Evolutionary conservation across 805 yeast species (phyloP).

Genomic region (Ogataea philodendri): DNA sequence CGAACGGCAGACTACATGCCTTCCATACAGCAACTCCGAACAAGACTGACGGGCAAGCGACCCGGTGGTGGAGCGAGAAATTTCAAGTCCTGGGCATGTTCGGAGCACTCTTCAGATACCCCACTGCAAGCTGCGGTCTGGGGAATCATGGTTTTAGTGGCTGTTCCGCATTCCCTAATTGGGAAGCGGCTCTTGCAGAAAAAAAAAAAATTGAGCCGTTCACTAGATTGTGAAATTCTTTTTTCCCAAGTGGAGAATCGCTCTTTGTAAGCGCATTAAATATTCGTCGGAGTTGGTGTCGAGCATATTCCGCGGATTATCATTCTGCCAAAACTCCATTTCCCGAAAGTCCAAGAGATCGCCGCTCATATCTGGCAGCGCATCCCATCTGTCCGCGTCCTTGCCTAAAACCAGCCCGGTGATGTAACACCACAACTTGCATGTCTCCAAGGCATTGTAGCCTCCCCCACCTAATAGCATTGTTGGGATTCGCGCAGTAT

Average conservation of each 20-base stretch:
- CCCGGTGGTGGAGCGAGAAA: not conserved
- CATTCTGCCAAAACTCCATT: slow-evolving; percentile 26
- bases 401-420: slow-evolving; percentile 31
- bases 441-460: slow-evolving; percentile 58
- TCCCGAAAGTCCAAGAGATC: slow-evolving; percentile 19
- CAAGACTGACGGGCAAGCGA: not conserved
- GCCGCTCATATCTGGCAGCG: slow-evolving; percentile 51
- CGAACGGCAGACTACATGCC: too few relatives aligned
- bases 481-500: slow-evolving; percentile 33
- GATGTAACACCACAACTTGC: slow-evolving; percentile 57
- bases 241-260: slow-evolving; percentile 1
- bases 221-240: slow-evolving; percentile 3
- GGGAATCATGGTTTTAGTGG: too few relatives aligned
- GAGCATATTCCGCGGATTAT: slow-evolving; percentile 33
- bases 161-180: not conserved
- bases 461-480: slow-evolving; percentile 77
- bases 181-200: not conserved
- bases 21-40: too few relatives aligned
- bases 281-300: slow-evolving; percentile 33
- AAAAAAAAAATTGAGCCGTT: slow-evolving; percentile 6
- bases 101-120: not conserved
- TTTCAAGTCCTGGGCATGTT: not conserved
- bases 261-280: slow-evolving; percentile 19
- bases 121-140: too few relatives aligned
- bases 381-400: slow-evolving; percentile 19